phyloP scores from a whole-genome alignment of 495 filamentous ascomycete genomes.

The Xylaria venustula region DNA sequence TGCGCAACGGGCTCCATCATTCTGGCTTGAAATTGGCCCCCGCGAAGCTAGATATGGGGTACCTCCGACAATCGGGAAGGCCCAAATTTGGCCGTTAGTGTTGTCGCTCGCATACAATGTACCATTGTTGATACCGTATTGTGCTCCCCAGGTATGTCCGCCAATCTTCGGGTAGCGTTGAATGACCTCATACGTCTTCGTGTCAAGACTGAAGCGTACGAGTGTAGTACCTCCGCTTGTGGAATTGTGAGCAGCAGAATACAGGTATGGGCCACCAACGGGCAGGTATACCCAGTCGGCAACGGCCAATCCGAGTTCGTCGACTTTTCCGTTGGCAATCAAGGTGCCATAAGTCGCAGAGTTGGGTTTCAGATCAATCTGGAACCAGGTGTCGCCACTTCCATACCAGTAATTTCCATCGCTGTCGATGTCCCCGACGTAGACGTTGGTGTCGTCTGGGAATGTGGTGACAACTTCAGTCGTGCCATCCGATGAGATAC shows the following conservation, averaged over 20 bases:
- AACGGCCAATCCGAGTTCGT: conserved; percentile 1
- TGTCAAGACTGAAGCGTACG: conserved; percentile 14
- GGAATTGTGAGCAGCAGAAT: conserved; percentile 6
- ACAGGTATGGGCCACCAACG: conserved; percentile 8
- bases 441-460: not conserved
- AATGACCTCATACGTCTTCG: conserved; percentile 11
- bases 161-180: conserved; percentile 3
- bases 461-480: not conserved
- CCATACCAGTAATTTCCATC: conserved; percentile 19
- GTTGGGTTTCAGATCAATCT: conserved; percentile 6
- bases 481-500: conserved; percentile 13
- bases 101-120: conserved; percentile 18
- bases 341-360: conserved; percentile 11
- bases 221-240: conserved; percentile 7
- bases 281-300: conserved; percentile 19
- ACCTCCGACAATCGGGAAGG: conserved; percentile 11
- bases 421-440: conserved; percentile 16
- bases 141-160: conserved; percentile 5
- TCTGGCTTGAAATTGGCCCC: conserved; percentile 4
- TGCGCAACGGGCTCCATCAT: conserved; percentile 16
- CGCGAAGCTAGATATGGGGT: conserved; percentile 8
- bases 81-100: conserved; percentile 14
- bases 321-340: conserved; percentile 7
- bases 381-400: conserved; percentile 2
- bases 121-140: conserved; percentile 19